Evolutionary conservation across 1,284 basidiomycete genomes (phyloP).

Genomic region (Ceratobasidium sp.): DNA sequence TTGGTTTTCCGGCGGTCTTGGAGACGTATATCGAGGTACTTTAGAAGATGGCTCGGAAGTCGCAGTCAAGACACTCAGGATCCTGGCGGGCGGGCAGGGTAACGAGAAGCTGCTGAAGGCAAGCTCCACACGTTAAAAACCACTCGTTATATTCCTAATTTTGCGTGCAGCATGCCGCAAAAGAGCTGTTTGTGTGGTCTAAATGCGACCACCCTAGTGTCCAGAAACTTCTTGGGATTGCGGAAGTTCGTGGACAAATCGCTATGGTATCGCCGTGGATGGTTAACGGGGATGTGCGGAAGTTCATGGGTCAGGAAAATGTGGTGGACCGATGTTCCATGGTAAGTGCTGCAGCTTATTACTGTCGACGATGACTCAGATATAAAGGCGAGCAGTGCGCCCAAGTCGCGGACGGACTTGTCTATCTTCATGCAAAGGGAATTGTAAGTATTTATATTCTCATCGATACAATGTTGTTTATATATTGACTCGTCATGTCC

Average conservation of each 20-base stretch:
- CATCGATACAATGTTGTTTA: background rate
- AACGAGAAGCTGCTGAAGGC: background rate
- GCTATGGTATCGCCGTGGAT: background rate
- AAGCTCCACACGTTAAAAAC: background rate
- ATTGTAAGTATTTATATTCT: background rate
- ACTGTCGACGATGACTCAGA: background rate
- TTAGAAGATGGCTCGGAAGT: background rate
- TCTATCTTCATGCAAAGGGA: background rate
- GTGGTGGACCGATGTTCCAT: background rate
- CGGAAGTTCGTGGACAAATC: background rate
- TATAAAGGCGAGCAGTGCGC: background rate
- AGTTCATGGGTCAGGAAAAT: background rate
- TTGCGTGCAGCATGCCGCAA: background rate
- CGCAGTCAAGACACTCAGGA: background rate
- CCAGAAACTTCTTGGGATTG: background rate
- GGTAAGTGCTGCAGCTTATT: background rate
- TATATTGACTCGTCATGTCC: background rate
- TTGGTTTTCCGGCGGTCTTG: background rate
- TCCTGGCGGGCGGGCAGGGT: background rate
- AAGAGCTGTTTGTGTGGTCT: background rate
- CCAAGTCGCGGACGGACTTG: slow-evolving; percentile 5
- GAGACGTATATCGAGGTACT: background rate
- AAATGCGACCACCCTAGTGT: slow-evolving; percentile 5
- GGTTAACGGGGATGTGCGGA: background rate
- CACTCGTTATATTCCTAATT: background rate